A percentile compares a stretch with the other conserved stretches of the same genome.
phyloP scores from a whole-genome alignment of 2,329 filamentous ascomycete species.

The Trichoderma sp. region DNA sequence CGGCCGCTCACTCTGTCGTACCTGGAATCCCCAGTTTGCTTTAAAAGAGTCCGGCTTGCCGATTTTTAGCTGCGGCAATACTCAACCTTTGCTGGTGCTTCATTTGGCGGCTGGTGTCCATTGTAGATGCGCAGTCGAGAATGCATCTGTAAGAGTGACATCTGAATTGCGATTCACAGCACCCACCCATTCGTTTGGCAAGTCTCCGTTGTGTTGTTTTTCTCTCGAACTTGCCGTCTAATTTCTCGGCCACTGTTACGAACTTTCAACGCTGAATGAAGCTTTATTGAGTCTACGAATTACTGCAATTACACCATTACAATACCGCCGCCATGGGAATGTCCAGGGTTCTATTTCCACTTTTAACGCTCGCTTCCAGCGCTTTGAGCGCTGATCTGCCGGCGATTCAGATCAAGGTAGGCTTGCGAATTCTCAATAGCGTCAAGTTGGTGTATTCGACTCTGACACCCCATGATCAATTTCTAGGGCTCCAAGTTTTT shows the following conservation, averaged over 20 bases:
- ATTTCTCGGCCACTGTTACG: background rate
- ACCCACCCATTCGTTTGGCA: background rate
- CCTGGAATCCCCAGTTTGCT: background rate
- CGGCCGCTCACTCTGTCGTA: background rate
- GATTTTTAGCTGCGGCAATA: background rate
- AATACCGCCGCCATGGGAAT: background rate
- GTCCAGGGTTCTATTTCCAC: background rate
- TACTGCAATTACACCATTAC: background rate
- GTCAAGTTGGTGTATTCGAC: background rate
- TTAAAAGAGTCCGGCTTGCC: background rate
- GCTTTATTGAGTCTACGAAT: background rate
- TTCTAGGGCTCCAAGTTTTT: background rate
- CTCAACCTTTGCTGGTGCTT: background rate
- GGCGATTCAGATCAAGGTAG: constrained; percentile 8
- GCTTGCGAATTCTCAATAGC: background rate
- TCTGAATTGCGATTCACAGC: background rate
- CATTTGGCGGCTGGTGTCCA: background rate
- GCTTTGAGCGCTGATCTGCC: background rate
- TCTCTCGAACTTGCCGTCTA: background rate
- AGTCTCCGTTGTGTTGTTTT: background rate
- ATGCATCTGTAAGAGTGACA: background rate
- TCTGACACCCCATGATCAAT: background rate
- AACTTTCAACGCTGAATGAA: background rate
- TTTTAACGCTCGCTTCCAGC: background rate
- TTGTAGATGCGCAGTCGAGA: background rate